These are phyloP conservation scores for Globisporangium lucens DNA, from an alignment of 352 stramenopile genomes.

Conservation along the genomic window DNA sequence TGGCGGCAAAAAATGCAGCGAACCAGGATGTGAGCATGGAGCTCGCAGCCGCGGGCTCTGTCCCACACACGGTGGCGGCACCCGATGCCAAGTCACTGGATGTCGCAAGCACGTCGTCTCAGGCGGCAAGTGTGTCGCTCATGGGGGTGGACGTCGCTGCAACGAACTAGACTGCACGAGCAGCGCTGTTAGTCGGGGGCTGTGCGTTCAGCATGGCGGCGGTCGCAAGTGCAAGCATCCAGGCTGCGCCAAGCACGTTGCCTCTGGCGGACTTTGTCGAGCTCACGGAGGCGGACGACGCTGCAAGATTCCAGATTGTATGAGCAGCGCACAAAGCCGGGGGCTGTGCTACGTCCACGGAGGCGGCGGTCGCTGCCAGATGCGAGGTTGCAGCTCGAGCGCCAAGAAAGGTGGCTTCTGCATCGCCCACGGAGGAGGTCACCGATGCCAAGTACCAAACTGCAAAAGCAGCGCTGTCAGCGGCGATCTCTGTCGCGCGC, in stretches of 20 bases:
- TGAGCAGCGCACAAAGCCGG: slow-evolving; percentile 78
- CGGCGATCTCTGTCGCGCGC: slow-evolving; percentile 75
- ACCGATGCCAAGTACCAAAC: slow-evolving; percentile 65
- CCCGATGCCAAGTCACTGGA: slow-evolving; percentile 39
- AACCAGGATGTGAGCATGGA: slow-evolving; percentile 31
- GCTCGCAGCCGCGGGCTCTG: slow-evolving; percentile 61
- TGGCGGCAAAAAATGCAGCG: slow-evolving; percentile 23
- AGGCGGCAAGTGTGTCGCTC: slow-evolving; percentile 56
- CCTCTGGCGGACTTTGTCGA: slow-evolving; percentile 75
- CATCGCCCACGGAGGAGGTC: slow-evolving; percentile 79
- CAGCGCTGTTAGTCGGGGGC: slow-evolving; percentile 50
- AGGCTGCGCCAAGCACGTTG: slow-evolving; percentile 75
- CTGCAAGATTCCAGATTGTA: slow-evolving; percentile 75
- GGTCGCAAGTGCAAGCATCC: slow-evolving; percentile 66
- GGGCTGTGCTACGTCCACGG: slow-evolving; percentile 84
- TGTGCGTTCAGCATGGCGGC: slow-evolving; percentile 69
- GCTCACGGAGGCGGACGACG: slow-evolving; percentile 71
- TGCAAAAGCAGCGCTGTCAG: slow-evolving; percentile 82
- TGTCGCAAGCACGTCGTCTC: slow-evolving; percentile 74
- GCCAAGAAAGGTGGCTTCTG: slow-evolving; percentile 86
- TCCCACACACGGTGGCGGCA: slow-evolving; percentile 54
- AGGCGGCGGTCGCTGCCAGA: slow-evolving; percentile 75
- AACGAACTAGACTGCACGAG: slow-evolving; percentile 35
- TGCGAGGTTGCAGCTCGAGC: slow-evolving; percentile 63
- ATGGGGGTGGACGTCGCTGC: slow-evolving; percentile 61